Evolutionary conservation across 768 basidiomycete species (phyloP).

Genomic region (Asterophora lycoperdoides): DNA sequence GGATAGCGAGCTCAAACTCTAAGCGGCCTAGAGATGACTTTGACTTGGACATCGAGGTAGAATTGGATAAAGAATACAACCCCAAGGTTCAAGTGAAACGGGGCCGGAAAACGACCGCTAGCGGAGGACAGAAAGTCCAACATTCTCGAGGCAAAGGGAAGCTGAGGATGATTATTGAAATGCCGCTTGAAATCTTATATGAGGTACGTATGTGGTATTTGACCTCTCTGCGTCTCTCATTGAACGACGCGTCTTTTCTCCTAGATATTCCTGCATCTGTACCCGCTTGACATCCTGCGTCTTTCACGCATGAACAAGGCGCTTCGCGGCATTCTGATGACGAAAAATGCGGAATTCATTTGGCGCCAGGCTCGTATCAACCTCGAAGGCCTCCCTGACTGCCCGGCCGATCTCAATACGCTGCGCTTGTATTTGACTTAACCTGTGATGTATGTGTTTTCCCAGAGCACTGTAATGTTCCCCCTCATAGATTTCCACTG

Average conservation of each 20-base stretch:
- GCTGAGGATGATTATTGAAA: conserved; percentile 19
- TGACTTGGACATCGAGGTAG: neutral
- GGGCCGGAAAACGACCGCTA: neutral
- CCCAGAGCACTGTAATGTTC: neutral
- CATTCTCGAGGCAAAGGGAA: conserved; percentile 14
- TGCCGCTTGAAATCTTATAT: conserved; percentile 29
- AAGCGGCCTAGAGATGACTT: too few relatives aligned
- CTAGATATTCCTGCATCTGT: conserved; percentile 34
- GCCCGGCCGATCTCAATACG: conserved; percentile 11
- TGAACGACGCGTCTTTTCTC: neutral
- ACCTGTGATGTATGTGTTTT: conserved; percentile 6
- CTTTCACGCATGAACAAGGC: conserved; percentile 35
- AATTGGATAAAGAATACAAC: neutral
- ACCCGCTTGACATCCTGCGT: conserved; percentile 33
- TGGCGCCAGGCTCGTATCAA: conserved; percentile 10
- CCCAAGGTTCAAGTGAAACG: conserved; percentile 6
- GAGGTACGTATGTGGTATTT: too few relatives aligned
- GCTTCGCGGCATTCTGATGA: conserved; percentile 25
- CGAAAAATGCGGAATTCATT: conserved; percentile 1
- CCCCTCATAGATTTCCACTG: neutral
- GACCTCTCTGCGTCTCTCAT: too few relatives aligned
- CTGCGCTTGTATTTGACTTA: neutral
- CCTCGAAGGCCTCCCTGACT: conserved; percentile 8
- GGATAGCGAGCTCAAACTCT: too few relatives aligned
- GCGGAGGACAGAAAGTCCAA: neutral